A percentile compares a stretch with the other conserved stretches of the same genome.
These are phyloP conservation scores for Apiospora hydei DNA, from an alignment of 2,329 filamentous ascomycete species.

Conservation along the genomic window DNA sequence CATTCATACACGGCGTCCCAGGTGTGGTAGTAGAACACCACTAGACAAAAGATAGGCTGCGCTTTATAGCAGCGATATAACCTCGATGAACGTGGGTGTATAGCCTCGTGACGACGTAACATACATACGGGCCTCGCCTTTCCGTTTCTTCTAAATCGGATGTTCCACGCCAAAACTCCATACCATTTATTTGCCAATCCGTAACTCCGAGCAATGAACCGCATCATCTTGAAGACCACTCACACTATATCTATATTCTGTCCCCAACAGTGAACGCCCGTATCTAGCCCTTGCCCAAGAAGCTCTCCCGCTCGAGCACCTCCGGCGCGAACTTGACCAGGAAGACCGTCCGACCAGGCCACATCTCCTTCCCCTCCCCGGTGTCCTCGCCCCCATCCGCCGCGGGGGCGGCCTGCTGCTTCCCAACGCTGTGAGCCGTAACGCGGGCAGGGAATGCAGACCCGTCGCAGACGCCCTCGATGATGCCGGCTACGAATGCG, in stretches of 20 bases:
- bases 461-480: slow-evolving; percentile 95
- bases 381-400: slow-evolving; percentile 50
- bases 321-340: slow-evolving; percentile 91
- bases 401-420: slow-evolving; percentile 60
- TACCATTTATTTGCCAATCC: slow-evolving; percentile 31
- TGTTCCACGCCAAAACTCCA: slow-evolving; percentile 22
- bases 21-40: not conserved
- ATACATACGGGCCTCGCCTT: not conserved
- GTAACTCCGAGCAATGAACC: slow-evolving; percentile 33
- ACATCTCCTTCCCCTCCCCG: slow-evolving; percentile 71
- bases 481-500: slow-evolving; percentile 91
- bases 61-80: not conserved
- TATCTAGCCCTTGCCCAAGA: slow-evolving; percentile 66
- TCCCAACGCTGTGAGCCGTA: slow-evolving; percentile 81
- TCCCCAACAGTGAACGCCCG: slow-evolving; percentile 1
- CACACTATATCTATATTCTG: not conserved
- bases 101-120: not conserved
- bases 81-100: not conserved
- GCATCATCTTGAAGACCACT: slow-evolving; percentile 16
- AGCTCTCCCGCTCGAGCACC: slow-evolving; percentile 89
- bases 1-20: not conserved
- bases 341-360: slow-evolving; percentile 96
- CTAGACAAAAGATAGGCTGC: not conserved
- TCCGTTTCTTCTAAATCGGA: slow-evolving; percentile 4
- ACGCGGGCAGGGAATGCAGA: slow-evolving; percentile 89